Percentiles rank a stretch among this genome's conserved stretches.
Conservation (phyloP, 1,284 basidiomycete genomes). For the Apiotrichum veenhuisii region DNA sequence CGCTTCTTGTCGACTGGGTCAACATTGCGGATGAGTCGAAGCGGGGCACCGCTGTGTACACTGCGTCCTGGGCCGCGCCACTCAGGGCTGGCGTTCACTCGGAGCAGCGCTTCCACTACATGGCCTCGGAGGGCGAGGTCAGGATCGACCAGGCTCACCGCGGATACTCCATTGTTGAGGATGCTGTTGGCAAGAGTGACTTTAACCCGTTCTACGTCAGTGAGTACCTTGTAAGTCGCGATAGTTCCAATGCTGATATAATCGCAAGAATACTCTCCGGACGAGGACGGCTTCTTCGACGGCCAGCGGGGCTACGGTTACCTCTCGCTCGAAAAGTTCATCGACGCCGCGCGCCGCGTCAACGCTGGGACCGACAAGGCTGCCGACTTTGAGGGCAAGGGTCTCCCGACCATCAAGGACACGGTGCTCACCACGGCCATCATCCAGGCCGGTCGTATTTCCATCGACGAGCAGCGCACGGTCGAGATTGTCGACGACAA, state of each 20-base stretch:
- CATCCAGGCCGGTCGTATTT: constrained; percentile 81
- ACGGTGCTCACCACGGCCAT: constrained; percentile 82
- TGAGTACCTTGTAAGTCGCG: constrained; percentile 70
- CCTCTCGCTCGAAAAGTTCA: constrained; percentile 86
- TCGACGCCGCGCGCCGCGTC: constrained; percentile 57
- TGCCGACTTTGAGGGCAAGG: constrained; percentile 69
- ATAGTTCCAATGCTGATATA: not conserved
- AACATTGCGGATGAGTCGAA: constrained; percentile 66
- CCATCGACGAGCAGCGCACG: constrained; percentile 77
- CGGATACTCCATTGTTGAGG: constrained; percentile 82
- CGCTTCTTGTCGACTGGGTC: constrained; percentile 87
- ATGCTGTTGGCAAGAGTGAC: constrained; percentile 61
- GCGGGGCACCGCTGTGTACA: constrained; percentile 64
- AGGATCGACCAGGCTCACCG: constrained; percentile 87
- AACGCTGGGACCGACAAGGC: constrained; percentile 64
- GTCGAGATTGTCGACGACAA: constrained; percentile 69
- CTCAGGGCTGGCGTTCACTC: constrained; percentile 61
- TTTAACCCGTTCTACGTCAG: constrained; percentile 25
- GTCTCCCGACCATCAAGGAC: constrained; percentile 74
- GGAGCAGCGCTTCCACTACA: constrained; percentile 90
- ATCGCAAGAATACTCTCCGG: constrained; percentile 83
- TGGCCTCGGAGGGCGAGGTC: constrained; percentile 89
- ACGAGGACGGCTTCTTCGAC: constrained; percentile 84
- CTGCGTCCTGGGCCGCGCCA: constrained; percentile 66
- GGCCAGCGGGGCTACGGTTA: constrained; percentile 87